These are phyloP conservation scores for Suillus bovinus DNA, from an alignment of 768 basidiomycete species.

Conservation along the genomic window DNA sequence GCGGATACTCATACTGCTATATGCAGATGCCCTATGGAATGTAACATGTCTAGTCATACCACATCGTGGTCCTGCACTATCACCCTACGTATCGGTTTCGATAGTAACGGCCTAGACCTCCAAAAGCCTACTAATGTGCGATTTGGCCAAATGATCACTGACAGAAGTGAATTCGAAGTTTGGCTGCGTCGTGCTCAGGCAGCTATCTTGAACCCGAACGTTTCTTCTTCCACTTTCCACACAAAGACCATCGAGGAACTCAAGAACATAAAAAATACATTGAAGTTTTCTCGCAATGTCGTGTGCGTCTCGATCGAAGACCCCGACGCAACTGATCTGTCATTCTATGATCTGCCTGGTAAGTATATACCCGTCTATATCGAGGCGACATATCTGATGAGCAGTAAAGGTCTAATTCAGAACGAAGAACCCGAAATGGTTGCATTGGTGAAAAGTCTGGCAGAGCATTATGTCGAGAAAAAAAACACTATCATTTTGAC, in stretches of 20 bases:
- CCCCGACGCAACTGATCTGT: conserved; percentile 38
- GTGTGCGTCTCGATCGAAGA: conserved; percentile 43
- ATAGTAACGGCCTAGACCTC: conserved; percentile 28
- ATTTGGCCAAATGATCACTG: conserved; percentile 45
- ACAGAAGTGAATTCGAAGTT: conserved; percentile 48
- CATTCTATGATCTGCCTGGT: conserved; percentile 44
- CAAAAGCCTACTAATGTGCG: conserved; percentile 24
- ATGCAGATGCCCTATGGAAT: conserved; percentile 38
- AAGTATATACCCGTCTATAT: background rate
- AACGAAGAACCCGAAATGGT: conserved; percentile 45
- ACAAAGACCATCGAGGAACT: conserved; percentile 8
- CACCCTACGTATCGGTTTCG: conserved; percentile 43
- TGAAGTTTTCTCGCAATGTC: conserved; percentile 41
- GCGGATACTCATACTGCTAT: background rate
- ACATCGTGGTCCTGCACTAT: conserved; percentile 40
- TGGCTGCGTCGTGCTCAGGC: conserved; percentile 60
- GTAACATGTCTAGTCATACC: conserved; percentile 28
- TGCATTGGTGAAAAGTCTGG: conserved; percentile 50
- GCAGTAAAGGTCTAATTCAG: conserved; percentile 46
- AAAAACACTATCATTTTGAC: conserved; percentile 56
- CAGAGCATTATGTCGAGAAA: conserved; percentile 42
- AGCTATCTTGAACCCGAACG: conserved; percentile 50
- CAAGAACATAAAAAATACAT: conserved; percentile 17
- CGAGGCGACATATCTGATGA: background rate
- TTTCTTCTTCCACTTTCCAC: conserved; percentile 28